phyloP scores from a whole-genome alignment of 768 basidiomycete genomes.

The Calocybe gangraenosa region DNA sequence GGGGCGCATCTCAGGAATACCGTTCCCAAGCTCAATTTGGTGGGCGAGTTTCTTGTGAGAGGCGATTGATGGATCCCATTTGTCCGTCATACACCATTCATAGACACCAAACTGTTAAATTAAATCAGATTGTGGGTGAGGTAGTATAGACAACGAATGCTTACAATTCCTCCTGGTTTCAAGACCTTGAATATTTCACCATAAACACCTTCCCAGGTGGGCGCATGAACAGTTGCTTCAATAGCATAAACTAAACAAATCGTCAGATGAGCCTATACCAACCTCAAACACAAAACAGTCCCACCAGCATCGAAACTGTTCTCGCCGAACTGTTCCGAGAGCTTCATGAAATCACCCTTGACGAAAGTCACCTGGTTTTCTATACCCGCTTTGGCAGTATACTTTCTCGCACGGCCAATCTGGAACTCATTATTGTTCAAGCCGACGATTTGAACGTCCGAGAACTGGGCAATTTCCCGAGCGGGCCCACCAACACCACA shows the following conservation, averaged over 20 bases:
- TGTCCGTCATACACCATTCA: conserved; percentile 99
- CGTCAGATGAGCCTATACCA: background rate
- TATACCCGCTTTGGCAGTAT: conserved; percentile 75
- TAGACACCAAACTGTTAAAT: conserved; percentile 87
- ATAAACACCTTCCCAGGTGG: conserved; percentile 94
- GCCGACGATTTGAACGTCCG: conserved; percentile 80
- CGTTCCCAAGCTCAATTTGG: conserved; percentile 90
- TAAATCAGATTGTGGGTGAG: conserved; percentile 2
- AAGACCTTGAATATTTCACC: conserved; percentile 88
- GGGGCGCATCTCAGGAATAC: conserved; percentile 96
- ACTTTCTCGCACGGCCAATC: conserved; percentile 77
- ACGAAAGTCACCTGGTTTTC: conserved; percentile 76
- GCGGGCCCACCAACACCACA: conserved; percentile 98
- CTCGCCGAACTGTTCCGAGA: conserved; percentile 87
- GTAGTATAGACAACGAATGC: conserved; percentile 24
- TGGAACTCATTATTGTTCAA: conserved; percentile 98
- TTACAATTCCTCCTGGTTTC: conserved; percentile 91
- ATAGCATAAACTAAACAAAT: conserved; percentile 81
- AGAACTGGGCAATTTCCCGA: conserved; percentile 88
- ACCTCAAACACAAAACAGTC: conserved; percentile 18
- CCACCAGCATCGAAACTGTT: conserved; percentile 91
- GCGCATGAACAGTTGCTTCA: conserved; percentile 96
- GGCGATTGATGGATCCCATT: conserved; percentile 83
- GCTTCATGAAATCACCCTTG: conserved; percentile 96
- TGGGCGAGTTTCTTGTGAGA: conserved; percentile 89